Conservation (phyloP, 2,329 filamentous ascomycete genomes). For the Thelonectria discophora region DNA sequence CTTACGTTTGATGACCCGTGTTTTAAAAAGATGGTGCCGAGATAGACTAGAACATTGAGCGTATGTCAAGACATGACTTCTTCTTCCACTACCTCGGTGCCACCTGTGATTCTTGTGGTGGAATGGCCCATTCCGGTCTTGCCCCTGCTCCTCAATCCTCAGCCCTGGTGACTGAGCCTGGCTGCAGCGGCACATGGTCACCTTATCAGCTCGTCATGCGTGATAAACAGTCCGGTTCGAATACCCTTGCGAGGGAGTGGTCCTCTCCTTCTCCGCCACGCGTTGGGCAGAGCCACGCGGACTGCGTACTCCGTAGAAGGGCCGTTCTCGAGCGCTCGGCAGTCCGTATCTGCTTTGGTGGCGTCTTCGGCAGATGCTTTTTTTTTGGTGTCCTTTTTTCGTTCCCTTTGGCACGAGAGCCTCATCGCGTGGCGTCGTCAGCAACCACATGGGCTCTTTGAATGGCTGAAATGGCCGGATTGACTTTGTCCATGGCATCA, state of each 20-base stretch:
- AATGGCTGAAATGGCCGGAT: neutral
- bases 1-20: constrained; percentile 10
- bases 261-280: too few relatives aligned
- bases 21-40: constrained; percentile 32
- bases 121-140: too few relatives aligned
- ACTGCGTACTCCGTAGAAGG: neutral
- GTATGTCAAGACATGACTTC: constrained; percentile 22
- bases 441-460: neutral
- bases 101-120: too few relatives aligned
- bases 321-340: neutral
- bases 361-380: neutral
- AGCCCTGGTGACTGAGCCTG: neutral
- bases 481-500: neutral
- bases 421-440: neutral
- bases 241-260: too few relatives aligned
- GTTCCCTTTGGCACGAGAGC: neutral
- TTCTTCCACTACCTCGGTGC: neutral
- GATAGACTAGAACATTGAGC: constrained; percentile 39
- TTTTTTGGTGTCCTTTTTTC: too few relatives aligned
- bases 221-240: too few relatives aligned
- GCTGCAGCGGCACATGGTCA: neutral
- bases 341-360: too few relatives aligned
- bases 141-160: neutral
- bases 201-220: neutral
- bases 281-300: neutral